Conservation (phyloP, 768 basidiomycete genomes). For the Agaricus sinodeliciosus region DNA sequence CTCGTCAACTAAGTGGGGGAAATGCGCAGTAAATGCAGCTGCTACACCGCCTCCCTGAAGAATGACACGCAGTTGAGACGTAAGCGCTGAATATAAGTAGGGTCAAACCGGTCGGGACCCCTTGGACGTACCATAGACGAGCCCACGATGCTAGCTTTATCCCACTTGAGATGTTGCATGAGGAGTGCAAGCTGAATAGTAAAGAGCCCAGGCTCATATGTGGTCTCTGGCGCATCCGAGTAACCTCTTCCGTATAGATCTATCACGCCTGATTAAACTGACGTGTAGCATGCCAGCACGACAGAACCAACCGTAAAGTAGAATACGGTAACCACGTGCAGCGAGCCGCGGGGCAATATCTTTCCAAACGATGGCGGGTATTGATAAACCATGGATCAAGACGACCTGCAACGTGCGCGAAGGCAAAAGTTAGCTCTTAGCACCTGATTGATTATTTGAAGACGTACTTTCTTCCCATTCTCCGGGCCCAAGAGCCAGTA, state of each 20-base stretch:
- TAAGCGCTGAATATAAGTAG: neutral
- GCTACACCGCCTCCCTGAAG: constrained; percentile 68
- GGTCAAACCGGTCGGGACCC: neutral
- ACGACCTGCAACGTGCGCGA: constrained; percentile 42
- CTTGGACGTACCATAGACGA: constrained; percentile 60
- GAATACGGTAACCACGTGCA: constrained; percentile 59
- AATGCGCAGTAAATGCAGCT: constrained; percentile 61
- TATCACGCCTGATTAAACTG: constrained; percentile 17
- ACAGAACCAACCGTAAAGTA: constrained; percentile 56
- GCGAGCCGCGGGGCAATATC: constrained; percentile 64
- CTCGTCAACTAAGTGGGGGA: constrained; percentile 63
- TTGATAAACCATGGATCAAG: constrained; percentile 71
- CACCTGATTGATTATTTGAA: neutral
- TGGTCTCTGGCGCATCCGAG: constrained; percentile 69
- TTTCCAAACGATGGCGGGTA: constrained; percentile 73
- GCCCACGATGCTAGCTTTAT: constrained; percentile 56
- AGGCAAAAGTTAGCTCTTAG: neutral
- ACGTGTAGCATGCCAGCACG: neutral
- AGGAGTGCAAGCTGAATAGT: constrained; percentile 77
- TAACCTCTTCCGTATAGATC: constrained; percentile 82
- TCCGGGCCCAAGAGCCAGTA: constrained; percentile 78
- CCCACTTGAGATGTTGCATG: constrained; percentile 74
- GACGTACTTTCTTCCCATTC: constrained; percentile 53
- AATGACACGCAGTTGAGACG: constrained; percentile 2
- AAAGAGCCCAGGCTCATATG: constrained; percentile 59